Conservation (phyloP, 140 eudicot species). For the Anethum foeniculum region DNA sequence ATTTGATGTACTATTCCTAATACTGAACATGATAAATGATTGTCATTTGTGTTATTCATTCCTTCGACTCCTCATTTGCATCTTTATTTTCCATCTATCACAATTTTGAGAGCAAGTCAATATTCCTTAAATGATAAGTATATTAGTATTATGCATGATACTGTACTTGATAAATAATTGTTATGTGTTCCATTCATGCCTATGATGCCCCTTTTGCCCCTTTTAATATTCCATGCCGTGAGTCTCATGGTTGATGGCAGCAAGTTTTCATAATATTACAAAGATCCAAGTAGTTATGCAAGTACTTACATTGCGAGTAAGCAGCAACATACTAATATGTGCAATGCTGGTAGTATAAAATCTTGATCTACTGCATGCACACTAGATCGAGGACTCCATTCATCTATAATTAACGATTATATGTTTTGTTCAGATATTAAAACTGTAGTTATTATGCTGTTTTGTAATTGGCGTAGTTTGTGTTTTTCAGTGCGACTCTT, state of each 20-base stretch:
- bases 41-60: neutral
- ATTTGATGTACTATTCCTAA: neutral
- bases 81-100: neutral
- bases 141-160: neutral
- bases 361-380: neutral
- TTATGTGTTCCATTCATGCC: neutral
- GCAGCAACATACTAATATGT: neutral
- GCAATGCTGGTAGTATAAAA: neutral
- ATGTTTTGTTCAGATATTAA: neutral
- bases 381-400: neutral
- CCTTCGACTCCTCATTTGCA: neutral
- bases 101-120: neutral
- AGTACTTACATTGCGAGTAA: neutral
- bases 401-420: neutral
- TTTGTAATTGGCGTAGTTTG: neutral
- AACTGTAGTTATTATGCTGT: neutral
- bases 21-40: neutral
- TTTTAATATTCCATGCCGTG: neutral
- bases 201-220: neutral
- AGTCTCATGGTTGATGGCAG: neutral
- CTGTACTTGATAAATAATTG: neutral
- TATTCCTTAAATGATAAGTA: neutral
- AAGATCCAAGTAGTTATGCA: neutral
- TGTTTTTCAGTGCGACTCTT: neutral
- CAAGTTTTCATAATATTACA: neutral